Conservation (phyloP, 2,329 filamentous ascomycete species). For the Cercospora janseana region DNA sequence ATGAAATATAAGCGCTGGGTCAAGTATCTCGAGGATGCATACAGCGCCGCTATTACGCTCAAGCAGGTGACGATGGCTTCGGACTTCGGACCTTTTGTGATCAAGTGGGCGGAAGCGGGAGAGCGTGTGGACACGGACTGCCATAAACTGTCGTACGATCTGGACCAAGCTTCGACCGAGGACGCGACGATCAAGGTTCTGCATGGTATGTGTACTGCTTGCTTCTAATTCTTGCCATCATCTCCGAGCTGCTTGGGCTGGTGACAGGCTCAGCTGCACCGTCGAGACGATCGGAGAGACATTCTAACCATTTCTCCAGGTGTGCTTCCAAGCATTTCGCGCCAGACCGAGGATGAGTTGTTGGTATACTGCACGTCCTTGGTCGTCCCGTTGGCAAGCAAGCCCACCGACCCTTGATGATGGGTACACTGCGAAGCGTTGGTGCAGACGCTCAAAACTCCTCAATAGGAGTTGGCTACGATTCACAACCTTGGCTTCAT, state of each 20-base stretch:
- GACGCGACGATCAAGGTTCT: not conserved
- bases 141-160: not conserved
- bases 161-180: accelerated
- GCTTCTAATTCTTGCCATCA: not conserved
- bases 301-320: not conserved
- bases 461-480: not conserved
- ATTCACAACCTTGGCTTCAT: not conserved
- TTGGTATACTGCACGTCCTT: not conserved
- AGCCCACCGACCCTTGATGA: not conserved
- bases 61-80: constrained; percentile 10
- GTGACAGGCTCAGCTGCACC: not conserved
- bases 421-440: too few species aligned
- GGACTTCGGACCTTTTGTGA: constrained; percentile 1
- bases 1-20: constrained; percentile 8
- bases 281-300: not conserved
- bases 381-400: not conserved
- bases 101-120: not conserved
- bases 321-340: not conserved
- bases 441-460: not conserved
- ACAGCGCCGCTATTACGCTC: constrained; percentile 13
- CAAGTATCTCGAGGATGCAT: constrained; percentile 8
- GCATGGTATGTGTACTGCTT: not conserved
- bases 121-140: not conserved
- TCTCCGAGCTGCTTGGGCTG: too few species aligned
- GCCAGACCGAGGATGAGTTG: not conserved